Base-by-base conservation (phyloP, 192 early-diverging fungal genomes). In the Backusella macrospora region DNA sequence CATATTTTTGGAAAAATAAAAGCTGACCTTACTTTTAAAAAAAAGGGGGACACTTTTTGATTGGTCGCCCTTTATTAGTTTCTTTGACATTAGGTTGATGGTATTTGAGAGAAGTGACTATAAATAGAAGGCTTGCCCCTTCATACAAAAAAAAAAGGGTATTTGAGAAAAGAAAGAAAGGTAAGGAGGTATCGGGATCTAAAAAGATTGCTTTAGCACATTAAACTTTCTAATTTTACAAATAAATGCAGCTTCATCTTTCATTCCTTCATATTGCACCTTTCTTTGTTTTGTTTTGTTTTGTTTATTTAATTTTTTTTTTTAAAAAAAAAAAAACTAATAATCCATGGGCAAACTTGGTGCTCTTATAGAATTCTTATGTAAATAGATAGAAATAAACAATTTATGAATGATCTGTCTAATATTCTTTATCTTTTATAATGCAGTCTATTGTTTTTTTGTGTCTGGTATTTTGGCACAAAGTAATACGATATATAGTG, bases 361-460 rank as follows among this genome's bases (percentile, higher is more conserved):
- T 13, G 21, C 12, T 59, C 21, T 26, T 21, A 59, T 59, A 59
- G 52, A 59, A 59, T 59, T 59, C 21, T 59, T 59, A 59, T 59
- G 52, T 59, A 59, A 59, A 13, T 8, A 59, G 21, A 23, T 12
- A 23, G 5, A 8, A 59, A 12, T 4, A 9, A 12, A 6, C 23
- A 34, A 34, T 34, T 34, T 34, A 59, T 59, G 5, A 8, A 8
- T 26, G 10, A 10, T 59, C 6, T 12, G 18, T 26, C 7, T 8
- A 3, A 18, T 59, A 59, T 12, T 26, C 10, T 5, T 59, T 59
- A 4, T 9, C 10, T 26, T 18, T 5, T 14, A 12, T 26, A 34
- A 1, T 34, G 29, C 2, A 59, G 52, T 59, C 52, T 59, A 59
- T 23, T 59, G 18, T 23, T 26, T 59, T 59, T 59, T 59, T 59